Percentiles rank a stretch among this genome's conserved stretches.
Conservation (phyloP, 768 basidiomycete genomes). For the Suillus clintonianus region DNA sequence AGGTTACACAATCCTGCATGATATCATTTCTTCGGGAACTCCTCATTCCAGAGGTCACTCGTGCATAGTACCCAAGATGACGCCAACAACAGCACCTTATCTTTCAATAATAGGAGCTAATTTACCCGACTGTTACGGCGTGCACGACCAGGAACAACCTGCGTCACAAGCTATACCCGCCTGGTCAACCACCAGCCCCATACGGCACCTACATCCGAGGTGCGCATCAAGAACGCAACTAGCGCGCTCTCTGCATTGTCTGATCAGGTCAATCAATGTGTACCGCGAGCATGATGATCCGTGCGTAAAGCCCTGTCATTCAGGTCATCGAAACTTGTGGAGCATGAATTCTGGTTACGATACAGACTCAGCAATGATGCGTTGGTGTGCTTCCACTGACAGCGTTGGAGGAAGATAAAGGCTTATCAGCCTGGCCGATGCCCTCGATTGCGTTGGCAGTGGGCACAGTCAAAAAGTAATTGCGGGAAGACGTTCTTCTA, state of each 20-base stretch:
- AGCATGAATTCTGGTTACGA: neutral
- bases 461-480: neutral
- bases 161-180: neutral
- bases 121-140: neutral
- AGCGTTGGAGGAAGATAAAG: neutral
- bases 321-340: neutral
- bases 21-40: constrained; percentile 58
- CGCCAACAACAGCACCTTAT: constrained; percentile 63
- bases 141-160: neutral
- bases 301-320: neutral
- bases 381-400: neutral
- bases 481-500: neutral
- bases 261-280: neutral
- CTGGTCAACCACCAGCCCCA: neutral
- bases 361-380: neutral
- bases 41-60: constrained; percentile 61
- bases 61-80: constrained; percentile 64
- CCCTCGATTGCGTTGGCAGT: neutral
- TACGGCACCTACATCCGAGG: neutral
- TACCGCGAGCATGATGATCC: neutral
- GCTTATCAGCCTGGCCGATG: neutral
- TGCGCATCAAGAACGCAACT: neutral
- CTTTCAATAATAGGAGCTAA: constrained; percentile 56
- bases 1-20: neutral
- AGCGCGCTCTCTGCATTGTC: neutral